phyloP scores from a whole-genome alignment of 805 yeast species.

The Saccharomycopsis sp. region DNA sequence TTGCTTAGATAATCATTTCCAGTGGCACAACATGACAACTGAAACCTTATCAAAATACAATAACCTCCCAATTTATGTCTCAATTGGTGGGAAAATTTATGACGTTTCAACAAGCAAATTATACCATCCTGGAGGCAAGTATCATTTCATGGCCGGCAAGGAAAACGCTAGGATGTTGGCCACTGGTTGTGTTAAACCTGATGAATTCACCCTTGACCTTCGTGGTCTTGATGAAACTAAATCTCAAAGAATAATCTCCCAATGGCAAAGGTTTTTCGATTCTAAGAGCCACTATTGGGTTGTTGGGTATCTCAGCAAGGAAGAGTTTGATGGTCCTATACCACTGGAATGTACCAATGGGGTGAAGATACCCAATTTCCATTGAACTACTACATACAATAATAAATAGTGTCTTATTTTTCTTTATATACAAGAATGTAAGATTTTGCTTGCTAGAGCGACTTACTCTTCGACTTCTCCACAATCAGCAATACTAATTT shows the following conservation, averaged over 20 bases:
- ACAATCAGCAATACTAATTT: conserved; percentile 68
- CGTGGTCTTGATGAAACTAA: conserved; percentile 46
- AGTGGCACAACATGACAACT: conserved; percentile 26
- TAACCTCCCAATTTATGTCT: conserved; percentile 47
- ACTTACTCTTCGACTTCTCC: conserved; percentile 40
- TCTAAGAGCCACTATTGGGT: conserved; percentile 14
- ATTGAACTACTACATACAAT: background rate
- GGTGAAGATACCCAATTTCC: background rate
- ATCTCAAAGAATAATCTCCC: conserved; percentile 27
- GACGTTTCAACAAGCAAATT: conserved; percentile 50
- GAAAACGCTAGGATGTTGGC: conserved; percentile 66
- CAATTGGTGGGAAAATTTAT: conserved; percentile 52
- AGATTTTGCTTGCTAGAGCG: too few species aligned
- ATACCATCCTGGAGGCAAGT: conserved; percentile 56
- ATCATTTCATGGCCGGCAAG: conserved; percentile 50
- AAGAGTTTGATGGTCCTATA: background rate
- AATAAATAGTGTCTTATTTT: too few species aligned
- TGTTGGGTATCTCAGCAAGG: conserved; percentile 9
- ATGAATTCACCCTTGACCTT: conserved; percentile 59
- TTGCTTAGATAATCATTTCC: background rate
- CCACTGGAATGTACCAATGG: background rate
- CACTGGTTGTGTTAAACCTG: conserved; percentile 58
- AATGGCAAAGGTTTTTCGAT: conserved; percentile 14
- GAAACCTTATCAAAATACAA: conserved; percentile 42
- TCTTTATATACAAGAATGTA: too few species aligned